phyloP scores from a whole-genome alignment of 768 basidiomycete species.

The Tulasnella sp. region DNA sequence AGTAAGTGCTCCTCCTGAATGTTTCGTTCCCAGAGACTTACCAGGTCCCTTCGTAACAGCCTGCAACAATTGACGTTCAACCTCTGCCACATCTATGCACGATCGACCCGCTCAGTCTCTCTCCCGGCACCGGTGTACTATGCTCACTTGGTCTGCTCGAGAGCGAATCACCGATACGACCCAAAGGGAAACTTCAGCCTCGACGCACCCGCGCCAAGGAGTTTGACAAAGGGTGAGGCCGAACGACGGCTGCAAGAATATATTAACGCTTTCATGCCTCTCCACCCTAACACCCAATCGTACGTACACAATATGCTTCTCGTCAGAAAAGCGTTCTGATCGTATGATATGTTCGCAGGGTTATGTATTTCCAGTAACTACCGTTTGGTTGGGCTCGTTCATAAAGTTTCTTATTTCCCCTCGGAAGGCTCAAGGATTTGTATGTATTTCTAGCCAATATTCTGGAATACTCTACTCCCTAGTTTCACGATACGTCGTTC shows the following conservation, averaged over 20 bases:
- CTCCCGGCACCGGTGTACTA: constrained; percentile 24
- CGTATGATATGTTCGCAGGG: neutral
- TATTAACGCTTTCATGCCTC: constrained; percentile 11
- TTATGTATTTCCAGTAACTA: constrained; percentile 23
- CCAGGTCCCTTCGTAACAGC: neutral
- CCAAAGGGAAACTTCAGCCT: constrained; percentile 2
- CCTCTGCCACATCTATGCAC: constrained; percentile 27
- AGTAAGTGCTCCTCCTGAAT: constrained; percentile 37
- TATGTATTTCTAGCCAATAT: neutral
- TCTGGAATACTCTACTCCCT: neutral
- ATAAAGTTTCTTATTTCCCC: neutral
- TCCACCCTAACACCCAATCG: constrained; percentile 13
- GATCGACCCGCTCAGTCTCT: constrained; percentile 26
- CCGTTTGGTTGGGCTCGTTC: neutral
- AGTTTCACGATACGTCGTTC: neutral
- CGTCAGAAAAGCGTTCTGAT: neutral
- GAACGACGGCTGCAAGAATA: neutral
- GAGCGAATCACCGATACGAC: constrained; percentile 24
- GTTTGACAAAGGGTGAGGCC: neutral
- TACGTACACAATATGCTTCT: neutral
- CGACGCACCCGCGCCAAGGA: neutral
- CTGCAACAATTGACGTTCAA: constrained; percentile 24
- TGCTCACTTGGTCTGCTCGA: constrained; percentile 23
- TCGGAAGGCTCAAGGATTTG: neutral
- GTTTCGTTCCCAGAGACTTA: constrained; percentile 43